Percentiles rank a stretch among this genome's conserved stretches.
phyloP scores from a whole-genome alignment of 495 filamentous ascomycete genomes.

The Saxophila tyrrhenica region DNA sequence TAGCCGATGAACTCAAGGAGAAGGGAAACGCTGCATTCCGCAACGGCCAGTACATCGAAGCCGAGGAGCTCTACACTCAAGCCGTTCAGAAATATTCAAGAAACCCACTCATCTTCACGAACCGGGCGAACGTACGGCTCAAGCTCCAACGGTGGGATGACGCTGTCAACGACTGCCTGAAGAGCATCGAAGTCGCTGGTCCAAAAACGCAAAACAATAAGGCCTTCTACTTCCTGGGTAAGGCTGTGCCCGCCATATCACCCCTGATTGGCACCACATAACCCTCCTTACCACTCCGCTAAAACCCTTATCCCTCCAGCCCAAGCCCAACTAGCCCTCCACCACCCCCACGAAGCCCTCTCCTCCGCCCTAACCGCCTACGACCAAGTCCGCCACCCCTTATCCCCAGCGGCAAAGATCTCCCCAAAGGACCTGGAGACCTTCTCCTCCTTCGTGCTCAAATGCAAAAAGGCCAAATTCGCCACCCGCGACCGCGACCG shows the following conservation, averaged over 20 bases:
- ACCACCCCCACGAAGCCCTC: constrained; percentile 65
- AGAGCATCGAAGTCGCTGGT: constrained; percentile 54
- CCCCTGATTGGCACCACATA: not conserved
- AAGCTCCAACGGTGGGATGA: constrained; percentile 57
- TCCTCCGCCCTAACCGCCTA: constrained; percentile 63
- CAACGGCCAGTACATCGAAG: constrained; percentile 55
- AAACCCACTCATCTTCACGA: constrained; percentile 64
- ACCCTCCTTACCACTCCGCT: not conserved
- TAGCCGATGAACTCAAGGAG: constrained; percentile 3
- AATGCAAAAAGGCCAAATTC: constrained; percentile 70
- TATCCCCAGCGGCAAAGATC: constrained; percentile 40
- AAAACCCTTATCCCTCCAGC: constrained; percentile 29
- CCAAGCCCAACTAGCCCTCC: constrained; percentile 65
- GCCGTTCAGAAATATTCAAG: constrained; percentile 55
- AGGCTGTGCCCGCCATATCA: constrained; percentile 1
- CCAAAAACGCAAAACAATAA: constrained; percentile 51
- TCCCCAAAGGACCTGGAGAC: constrained; percentile 36
- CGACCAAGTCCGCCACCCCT: constrained; percentile 45
- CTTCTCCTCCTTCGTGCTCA: constrained; percentile 42
- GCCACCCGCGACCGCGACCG: constrained; percentile 36
- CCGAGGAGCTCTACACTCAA: constrained; percentile 73
- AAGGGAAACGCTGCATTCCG: constrained; percentile 31
- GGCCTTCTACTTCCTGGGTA: constrained; percentile 61
- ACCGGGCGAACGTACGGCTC: constrained; percentile 76
- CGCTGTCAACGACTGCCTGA: constrained; percentile 69